Conservation (phyloP, 208 protist genomes). For the Crithidia brevicula region DNA sequence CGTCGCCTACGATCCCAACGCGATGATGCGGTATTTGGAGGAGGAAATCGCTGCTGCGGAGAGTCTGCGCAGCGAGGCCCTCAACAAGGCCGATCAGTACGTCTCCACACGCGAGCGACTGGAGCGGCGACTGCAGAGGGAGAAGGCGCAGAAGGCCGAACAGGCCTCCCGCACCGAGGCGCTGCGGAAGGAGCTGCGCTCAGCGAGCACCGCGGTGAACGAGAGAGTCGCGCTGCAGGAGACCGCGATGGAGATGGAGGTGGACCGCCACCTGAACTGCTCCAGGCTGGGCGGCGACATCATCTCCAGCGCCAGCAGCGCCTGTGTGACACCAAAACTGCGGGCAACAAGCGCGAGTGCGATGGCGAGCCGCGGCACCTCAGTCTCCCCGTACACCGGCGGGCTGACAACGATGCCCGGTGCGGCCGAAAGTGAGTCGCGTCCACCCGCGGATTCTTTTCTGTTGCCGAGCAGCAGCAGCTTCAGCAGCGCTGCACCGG, state of each 20-base stretch:
- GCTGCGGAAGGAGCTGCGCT: conserved; percentile 50
- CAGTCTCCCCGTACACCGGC: conserved; percentile 5
- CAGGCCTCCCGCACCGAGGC: conserved; percentile 36
- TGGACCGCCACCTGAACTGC: conserved; percentile 30
- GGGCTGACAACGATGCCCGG: neutral
- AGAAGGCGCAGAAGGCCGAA: conserved; percentile 30
- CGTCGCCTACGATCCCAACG: conserved; percentile 49
- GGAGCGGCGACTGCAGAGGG: conserved; percentile 50
- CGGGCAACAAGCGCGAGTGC: conserved; percentile 10
- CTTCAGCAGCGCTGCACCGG: conserved; percentile 2
- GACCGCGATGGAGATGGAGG: conserved; percentile 31
- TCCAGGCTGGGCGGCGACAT: conserved; percentile 21
- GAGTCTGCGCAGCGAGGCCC: conserved; percentile 55
- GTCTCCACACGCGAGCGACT: conserved; percentile 46
- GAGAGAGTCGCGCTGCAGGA: conserved; percentile 25
- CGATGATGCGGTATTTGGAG: conserved; percentile 68
- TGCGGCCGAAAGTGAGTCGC: neutral
- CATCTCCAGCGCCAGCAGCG: conserved; percentile 32
- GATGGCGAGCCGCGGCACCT: conserved; percentile 23
- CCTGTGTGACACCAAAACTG: conserved; percentile 33
- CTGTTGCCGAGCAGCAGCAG: conserved; percentile 28
- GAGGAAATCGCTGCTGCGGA: conserved; percentile 68
- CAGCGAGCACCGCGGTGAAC: conserved; percentile 39
- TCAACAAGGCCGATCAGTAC: conserved; percentile 56
- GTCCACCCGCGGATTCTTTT: conserved; percentile 6